These are phyloP conservation scores for Ceratocystis cubensis DNA, from an alignment of 2,329 filamentous ascomycete genomes.

Conservation along the genomic window DNA sequence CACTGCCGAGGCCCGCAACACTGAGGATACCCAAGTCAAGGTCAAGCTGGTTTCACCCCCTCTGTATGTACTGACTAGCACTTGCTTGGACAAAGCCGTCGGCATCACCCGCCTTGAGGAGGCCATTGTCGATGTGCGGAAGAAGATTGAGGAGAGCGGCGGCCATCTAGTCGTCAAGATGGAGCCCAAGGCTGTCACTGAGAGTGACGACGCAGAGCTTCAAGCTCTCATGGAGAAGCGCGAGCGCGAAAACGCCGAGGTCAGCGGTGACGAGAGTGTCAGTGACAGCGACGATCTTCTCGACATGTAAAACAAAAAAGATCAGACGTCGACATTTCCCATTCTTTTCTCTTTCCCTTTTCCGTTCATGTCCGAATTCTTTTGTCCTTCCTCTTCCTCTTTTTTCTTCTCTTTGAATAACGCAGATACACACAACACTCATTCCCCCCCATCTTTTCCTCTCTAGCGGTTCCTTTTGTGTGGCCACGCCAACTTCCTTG, in stretches of 20 bases:
- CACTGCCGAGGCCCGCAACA: slow-evolving; percentile 86
- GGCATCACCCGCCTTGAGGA: slow-evolving; percentile 78
- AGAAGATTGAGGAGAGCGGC: slow-evolving; percentile 63
- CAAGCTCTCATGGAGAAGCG: slow-evolving; percentile 99
- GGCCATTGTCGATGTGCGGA: slow-evolving; percentile 76
- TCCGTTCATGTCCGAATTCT: neutral
- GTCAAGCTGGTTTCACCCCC: slow-evolving; percentile 97
- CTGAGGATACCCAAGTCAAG: slow-evolving; percentile 85
- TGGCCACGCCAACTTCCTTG: neutral
- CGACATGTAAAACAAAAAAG: slow-evolving; percentile 15
- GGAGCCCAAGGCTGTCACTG: slow-evolving; percentile 97
- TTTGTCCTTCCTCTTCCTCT: neutral
- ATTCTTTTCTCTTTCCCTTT: slow-evolving; percentile 9
- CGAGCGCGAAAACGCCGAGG: slow-evolving; percentile 93
- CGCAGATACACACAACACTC: neutral
- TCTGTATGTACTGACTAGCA: slow-evolving; percentile 89
- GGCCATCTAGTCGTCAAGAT: slow-evolving; percentile 86
- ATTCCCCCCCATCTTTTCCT: neutral
- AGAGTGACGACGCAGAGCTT: slow-evolving; percentile 93
- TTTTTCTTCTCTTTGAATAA: neutral
- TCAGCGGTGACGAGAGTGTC: slow-evolving; percentile 92
- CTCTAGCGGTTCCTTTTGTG: slow-evolving; percentile 7
- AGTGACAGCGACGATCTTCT: slow-evolving; percentile 74
- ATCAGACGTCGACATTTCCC: neutral
- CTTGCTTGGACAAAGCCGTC: slow-evolving; percentile 81